Evolutionary conservation across 1,284 basidiomycete species (phyloP).

Genomic region (Ganoderma multipileum): DNA sequence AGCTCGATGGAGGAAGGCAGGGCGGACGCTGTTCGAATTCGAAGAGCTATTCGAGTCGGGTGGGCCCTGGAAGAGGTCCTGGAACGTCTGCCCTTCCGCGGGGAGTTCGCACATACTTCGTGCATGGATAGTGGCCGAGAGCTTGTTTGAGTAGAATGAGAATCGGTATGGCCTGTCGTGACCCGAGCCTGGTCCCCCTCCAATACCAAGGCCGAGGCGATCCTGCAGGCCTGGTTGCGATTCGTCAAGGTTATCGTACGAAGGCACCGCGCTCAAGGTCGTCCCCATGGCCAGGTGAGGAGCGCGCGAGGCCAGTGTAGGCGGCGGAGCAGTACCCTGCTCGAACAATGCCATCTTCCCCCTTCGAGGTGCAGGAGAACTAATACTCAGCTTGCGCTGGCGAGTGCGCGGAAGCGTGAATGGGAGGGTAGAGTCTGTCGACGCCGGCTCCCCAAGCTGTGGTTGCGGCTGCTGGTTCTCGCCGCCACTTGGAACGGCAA

Average conservation of each 20-base stretch:
- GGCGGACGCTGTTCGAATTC: slow-evolving; percentile 20
- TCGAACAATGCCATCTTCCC: slow-evolving; percentile 96
- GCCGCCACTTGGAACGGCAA: slow-evolving; percentile 16
- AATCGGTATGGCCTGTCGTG: slow-evolving; percentile 96
- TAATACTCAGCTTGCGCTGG: slow-evolving; percentile 86
- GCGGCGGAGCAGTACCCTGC: slow-evolving; percentile 53
- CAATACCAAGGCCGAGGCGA: slow-evolving; percentile 15
- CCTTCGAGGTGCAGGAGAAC: slow-evolving; percentile 65
- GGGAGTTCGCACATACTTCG: slow-evolving; percentile 93
- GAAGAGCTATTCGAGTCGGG: slow-evolving; percentile 23
- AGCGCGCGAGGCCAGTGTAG: slow-evolving; percentile 48
- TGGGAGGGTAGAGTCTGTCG: slow-evolving; percentile 24
- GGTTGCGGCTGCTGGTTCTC: slow-evolving; percentile 17
- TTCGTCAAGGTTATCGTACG: slow-evolving; percentile 39
- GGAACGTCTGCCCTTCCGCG: slow-evolving; percentile 92
- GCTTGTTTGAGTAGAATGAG: slow-evolving; percentile 97
- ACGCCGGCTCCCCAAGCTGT: slow-evolving; percentile 20
- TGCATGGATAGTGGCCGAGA: slow-evolving; percentile 95
- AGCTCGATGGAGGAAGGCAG: slow-evolving; percentile 25
- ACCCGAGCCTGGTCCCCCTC: slow-evolving; percentile 45
- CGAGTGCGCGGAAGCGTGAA: slow-evolving; percentile 52
- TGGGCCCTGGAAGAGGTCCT: slow-evolving; percentile 84
- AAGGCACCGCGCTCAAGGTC: slow-evolving; percentile 43
- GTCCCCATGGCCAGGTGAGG: slow-evolving; percentile 36
- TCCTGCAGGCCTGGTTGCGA: slow-evolving; percentile 19